Conservation (phyloP, 495 filamentous ascomycete genomes). For the Talaromyces borbonicus region DNA sequence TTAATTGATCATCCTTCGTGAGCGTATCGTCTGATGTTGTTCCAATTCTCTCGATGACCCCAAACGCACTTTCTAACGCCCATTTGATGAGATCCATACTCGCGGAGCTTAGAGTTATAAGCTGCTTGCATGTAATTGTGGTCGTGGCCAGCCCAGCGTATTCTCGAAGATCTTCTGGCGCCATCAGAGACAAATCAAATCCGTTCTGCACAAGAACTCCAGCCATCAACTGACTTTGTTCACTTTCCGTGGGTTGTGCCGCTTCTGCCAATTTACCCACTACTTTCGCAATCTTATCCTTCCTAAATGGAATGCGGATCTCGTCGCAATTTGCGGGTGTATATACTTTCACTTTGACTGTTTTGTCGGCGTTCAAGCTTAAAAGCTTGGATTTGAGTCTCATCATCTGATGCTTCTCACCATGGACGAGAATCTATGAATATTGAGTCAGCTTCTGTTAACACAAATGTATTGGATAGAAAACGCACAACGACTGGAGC, state of each 20-base stretch:
- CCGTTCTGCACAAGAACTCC: conserved; percentile 95
- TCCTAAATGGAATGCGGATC: conserved; percentile 86
- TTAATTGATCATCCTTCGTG: conserved; percentile 23
- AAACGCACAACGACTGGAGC: conserved; percentile 81
- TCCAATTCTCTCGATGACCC: conserved; percentile 62
- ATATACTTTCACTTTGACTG: conserved; percentile 76
- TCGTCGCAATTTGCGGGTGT: conserved; percentile 92
- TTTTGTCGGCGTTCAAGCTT: conserved; percentile 75
- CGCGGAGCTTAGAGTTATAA: conserved; percentile 73
- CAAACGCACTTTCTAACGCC: conserved; percentile 91
- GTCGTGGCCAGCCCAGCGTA: conserved; percentile 93
- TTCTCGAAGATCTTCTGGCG: conserved; percentile 86
- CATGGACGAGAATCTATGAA: conserved; percentile 80
- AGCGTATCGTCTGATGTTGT: conserved; percentile 26
- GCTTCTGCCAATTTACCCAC: conserved; percentile 86
- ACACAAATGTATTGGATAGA: background rate
- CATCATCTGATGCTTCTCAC: conserved; percentile 97
- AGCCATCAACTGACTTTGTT: conserved; percentile 53
- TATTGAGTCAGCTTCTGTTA: conserved; percentile 10
- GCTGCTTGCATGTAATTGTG: conserved; percentile 82
- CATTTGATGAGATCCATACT: conserved; percentile 86
- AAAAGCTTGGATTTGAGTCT: conserved; percentile 87
- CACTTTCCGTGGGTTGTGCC: conserved; percentile 47
- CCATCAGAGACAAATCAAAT: conserved; percentile 93
- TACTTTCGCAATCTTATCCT: conserved; percentile 93